Conservation (phyloP, 768 basidiomycete species). For the Botryobasidium botryosum region DNA sequence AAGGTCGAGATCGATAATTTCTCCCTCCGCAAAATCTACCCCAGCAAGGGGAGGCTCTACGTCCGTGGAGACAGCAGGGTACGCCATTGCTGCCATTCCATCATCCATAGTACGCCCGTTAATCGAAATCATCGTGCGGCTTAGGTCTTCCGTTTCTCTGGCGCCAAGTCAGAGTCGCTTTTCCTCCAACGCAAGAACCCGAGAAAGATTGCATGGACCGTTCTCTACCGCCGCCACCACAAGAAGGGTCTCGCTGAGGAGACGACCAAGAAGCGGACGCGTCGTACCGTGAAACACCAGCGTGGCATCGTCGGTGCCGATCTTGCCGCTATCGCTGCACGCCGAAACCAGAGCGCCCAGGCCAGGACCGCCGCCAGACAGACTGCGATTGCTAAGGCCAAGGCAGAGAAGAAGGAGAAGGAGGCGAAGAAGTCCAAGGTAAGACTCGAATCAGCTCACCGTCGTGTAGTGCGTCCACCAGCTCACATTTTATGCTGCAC, state of each 20-base stretch:
- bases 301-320: constrained; percentile 97
- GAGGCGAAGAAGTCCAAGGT: constrained; percentile 61
- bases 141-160: constrained; percentile 89
- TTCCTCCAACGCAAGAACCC: constrained; percentile 99
- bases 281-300: constrained; percentile 93
- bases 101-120: neutral
- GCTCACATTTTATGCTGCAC: neutral
- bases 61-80: constrained; percentile 95
- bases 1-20: constrained; percentile 99
- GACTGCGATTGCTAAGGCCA: constrained; percentile 83
- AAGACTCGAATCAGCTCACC: constrained; percentile 10
- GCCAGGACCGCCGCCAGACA: constrained; percentile 65
- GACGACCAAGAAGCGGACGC: constrained; percentile 95
- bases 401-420: constrained; percentile 94
- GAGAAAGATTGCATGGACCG: constrained; percentile 97
- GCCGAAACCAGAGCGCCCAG: constrained; percentile 80
- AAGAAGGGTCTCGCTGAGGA: constrained; percentile 99
- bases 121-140: neutral
- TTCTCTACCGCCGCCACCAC: constrained; percentile 90
- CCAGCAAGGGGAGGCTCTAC: constrained; percentile 88
- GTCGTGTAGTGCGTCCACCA: neutral
- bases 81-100: constrained; percentile 14
- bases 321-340: constrained; percentile 76
- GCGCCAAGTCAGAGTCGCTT: constrained; percentile 86
- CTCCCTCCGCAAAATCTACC: constrained; percentile 96